phyloP scores from a whole-genome alignment of 2,329 filamentous ascomycete genomes.

The Botrytis galanthina region DNA sequence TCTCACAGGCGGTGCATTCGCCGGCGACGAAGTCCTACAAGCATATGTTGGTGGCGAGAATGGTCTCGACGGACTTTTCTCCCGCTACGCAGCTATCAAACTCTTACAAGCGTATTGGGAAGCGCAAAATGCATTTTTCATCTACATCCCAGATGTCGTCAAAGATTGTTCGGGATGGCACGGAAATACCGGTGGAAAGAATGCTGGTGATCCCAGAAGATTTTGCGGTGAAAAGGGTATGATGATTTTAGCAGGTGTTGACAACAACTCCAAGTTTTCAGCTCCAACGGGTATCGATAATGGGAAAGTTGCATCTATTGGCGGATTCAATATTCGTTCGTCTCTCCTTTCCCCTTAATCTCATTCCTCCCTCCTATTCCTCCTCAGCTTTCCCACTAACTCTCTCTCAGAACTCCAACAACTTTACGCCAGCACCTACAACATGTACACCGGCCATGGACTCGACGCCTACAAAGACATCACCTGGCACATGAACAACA shows the following conservation, averaged over 20 bases:
- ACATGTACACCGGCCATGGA: neutral
- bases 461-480: neutral
- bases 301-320: neutral
- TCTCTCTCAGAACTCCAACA: neutral
- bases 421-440: neutral
- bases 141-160: neutral
- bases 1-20: neutral
- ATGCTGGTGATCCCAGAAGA: neutral
- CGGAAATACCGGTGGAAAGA: neutral
- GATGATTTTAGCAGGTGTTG: neutral
- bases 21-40: neutral
- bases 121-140: conserved; percentile 5
- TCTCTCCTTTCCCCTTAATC: neutral
- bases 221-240: neutral
- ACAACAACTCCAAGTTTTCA: neutral
- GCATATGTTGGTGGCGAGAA: neutral
- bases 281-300: neutral
- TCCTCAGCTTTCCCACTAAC: neutral
- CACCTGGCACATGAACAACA: neutral
- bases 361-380: rapidly evolving
- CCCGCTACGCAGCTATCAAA: neutral
- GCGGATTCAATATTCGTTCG: neutral
- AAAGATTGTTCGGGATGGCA: neutral
- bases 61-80: neutral
- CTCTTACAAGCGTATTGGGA: neutral